Percentiles rank a stretch among this genome's conserved stretches.
These are phyloP conservation scores for Pyrus hybrid DNA, from an alignment of 331 rosid species.

Conservation along the genomic window DNA sequence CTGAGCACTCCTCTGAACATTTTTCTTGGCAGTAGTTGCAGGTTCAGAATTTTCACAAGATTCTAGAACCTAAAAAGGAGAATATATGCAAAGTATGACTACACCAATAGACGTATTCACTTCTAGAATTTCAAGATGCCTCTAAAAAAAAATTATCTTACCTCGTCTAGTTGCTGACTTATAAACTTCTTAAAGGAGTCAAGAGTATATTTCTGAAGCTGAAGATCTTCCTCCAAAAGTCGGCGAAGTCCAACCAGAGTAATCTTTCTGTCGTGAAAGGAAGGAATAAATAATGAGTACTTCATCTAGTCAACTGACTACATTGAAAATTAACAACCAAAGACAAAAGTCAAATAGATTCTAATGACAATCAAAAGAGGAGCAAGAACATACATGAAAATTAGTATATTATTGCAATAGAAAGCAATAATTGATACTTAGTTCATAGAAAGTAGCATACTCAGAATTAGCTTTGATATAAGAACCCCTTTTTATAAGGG, in stretches of 20 bases:
- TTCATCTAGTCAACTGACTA: background rate
- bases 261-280: constrained; percentile 39
- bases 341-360: background rate
- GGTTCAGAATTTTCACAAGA: constrained; percentile 45
- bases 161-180: constrained; percentile 65
- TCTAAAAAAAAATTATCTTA: constrained; percentile 19
- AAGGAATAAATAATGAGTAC: background rate
- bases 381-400: background rate
- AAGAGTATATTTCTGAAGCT: constrained; percentile 45
- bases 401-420: constrained; percentile 1
- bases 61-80: constrained; percentile 41
- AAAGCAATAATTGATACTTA: constrained; percentile 2
- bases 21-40: constrained; percentile 41
- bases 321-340: background rate
- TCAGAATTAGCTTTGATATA: constrained; percentile 76
- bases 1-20: constrained; percentile 35
- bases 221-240: constrained; percentile 76
- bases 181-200: constrained; percentile 69
- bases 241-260: constrained; percentile 83
- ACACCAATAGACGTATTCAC: constrained; percentile 3
- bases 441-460: constrained; percentile 41
- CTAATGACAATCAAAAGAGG: background rate
- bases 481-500: constrained; percentile 57
- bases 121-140: constrained; percentile 12
- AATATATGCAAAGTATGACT: background rate